A percentile compares a stretch with the other conserved stretches of the same genome.
phyloP scores from a whole-genome alignment of 148 eudicot genomes.

The Chenopodium berlandieri region DNA sequence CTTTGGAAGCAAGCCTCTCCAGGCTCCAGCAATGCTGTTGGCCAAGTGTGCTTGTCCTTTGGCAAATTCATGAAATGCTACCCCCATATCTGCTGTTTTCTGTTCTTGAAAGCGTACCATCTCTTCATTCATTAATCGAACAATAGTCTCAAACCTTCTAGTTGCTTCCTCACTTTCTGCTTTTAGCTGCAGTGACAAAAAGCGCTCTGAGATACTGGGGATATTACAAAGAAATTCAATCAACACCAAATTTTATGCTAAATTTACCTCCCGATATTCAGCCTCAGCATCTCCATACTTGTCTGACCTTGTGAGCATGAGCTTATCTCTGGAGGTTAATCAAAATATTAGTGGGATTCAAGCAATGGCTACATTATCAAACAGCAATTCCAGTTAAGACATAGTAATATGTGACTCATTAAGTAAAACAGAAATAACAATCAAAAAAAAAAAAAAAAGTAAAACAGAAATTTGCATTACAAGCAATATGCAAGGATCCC shows the following conservation, averaged over 20 bases:
- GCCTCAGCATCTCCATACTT: constrained; percentile 73
- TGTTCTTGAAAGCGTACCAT: constrained; percentile 86
- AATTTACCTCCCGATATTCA: constrained; percentile 69
- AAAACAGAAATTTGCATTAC: neutral
- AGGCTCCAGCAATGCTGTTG: constrained; percentile 75
- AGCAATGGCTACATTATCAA: constrained; percentile 4
- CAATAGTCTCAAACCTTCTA: constrained; percentile 74
- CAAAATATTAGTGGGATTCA: constrained; percentile 6
- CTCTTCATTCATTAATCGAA: constrained; percentile 75
- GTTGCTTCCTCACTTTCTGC: constrained; percentile 82
- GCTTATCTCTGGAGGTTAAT: constrained; percentile 61
- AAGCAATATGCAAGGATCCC: constrained; percentile 7
- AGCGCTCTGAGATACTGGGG: constrained; percentile 3
- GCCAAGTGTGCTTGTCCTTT: constrained; percentile 93
- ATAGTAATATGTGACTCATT: neutral
- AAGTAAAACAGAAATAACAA: neutral
- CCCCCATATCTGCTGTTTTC: constrained; percentile 82
- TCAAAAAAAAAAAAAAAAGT: neutral
- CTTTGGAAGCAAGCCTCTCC: constrained; percentile 93
- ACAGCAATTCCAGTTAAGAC: neutral
- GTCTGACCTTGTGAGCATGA: constrained; percentile 75
- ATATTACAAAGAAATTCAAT: constrained; percentile 5
- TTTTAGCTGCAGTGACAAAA: constrained; percentile 57
- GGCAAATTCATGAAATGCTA: constrained; percentile 96
- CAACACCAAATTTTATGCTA: constrained; percentile 3